Evolutionary conservation across 129 eudicot species (phyloP), one percentile per base, ranked within the genome.

Genomic region (Centaurea solstitialis): DNA sequence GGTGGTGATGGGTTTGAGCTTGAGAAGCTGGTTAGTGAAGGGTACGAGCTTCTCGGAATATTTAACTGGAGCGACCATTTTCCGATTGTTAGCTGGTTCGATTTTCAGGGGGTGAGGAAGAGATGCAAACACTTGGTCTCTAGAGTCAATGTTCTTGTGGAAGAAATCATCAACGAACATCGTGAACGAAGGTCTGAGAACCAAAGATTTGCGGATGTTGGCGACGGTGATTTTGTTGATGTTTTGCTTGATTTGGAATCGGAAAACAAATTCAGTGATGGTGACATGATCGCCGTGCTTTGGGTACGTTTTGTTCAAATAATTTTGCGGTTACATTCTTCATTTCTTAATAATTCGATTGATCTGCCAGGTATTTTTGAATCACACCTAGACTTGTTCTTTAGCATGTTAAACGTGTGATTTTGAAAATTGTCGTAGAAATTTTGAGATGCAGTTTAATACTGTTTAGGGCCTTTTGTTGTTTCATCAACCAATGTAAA

Each of bases 271-370:
- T 87, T 91, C 21, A 71, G 30, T 37, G 88, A 87, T 69, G 76
- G 88, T 17, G 96, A 91, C 20, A 88, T 91, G 91, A 85, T 91
- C 81, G 96, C 93, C 75, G 91, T 89, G 68, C 86, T 91, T 24
- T 91, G 96, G 96, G 96, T 91, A 91, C 17, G 40, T 22, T 33
- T 61, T 28, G 5, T 13, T 50, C n/a, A 17, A n/a, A 4, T 40
- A 50, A 13, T 50, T 50, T 9, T 40, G 9, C 9, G 30, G 30
- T 26, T 26, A 26, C 30, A 26, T 40, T 40, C 0, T 6, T 40
- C 9, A 40, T 62, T 57, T 37, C 68, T 53, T 68, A 67, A 5
- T 10, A 40, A 13, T 35, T 15, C 30, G 30, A 1, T 26, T 26
- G 30, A 26, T n/a, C 30, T 26, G 30, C 2, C 30, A 2, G 30